phyloP scores from a whole-genome alignment of 139 green algal species.

The Chlorella sp. region DNA sequence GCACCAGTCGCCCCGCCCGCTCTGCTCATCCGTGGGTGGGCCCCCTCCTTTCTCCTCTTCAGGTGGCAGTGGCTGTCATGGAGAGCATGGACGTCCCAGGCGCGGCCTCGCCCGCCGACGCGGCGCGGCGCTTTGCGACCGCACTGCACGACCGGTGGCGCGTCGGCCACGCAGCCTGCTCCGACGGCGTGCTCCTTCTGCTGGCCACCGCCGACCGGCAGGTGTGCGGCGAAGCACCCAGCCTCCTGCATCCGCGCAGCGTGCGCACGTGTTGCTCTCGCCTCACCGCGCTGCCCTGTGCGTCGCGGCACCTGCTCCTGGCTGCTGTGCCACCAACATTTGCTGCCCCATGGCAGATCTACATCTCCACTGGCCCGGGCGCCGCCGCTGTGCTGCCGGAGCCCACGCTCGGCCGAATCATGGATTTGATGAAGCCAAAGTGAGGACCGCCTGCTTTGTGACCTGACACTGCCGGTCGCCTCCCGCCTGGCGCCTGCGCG shows the following conservation, averaged over 20 bases:
- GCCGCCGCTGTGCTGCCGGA: conserved; percentile 28
- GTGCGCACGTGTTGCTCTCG: background rate
- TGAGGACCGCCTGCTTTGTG: too few relatives aligned
- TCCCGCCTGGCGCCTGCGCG: too few relatives aligned
- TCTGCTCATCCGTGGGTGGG: too few relatives aligned
- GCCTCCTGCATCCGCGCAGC: conserved; percentile 16
- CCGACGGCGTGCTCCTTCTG: conserved; percentile 72
- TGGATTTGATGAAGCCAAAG: too few relatives aligned
- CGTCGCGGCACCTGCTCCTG: too few relatives aligned
- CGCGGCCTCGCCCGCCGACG: background rate
- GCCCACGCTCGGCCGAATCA: conserved; percentile 31
- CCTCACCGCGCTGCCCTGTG: background rate
- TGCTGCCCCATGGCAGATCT: conserved; percentile 39
- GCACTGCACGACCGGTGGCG: conserved; percentile 65
- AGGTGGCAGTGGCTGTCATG: conserved; percentile 70
- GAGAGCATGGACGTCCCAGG: conserved; percentile 34
- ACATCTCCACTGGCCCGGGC: conserved; percentile 47
- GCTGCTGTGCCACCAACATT: too few relatives aligned
- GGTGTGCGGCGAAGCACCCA: too few relatives aligned
- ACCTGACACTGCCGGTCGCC: too few relatives aligned
- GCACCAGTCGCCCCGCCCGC: too few relatives aligned
- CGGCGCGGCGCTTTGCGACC: conserved; percentile 51
- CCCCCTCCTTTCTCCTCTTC: background rate
- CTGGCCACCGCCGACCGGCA: conserved; percentile 62
- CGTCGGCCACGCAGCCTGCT: conserved; percentile 60